A percentile compares a stretch with the other conserved stretches of the same genome.
These are phyloP conservation scores for Penicillium crustosum DNA, from an alignment of 2,329 filamentous ascomycete genomes.

Conservation along the genomic window DNA sequence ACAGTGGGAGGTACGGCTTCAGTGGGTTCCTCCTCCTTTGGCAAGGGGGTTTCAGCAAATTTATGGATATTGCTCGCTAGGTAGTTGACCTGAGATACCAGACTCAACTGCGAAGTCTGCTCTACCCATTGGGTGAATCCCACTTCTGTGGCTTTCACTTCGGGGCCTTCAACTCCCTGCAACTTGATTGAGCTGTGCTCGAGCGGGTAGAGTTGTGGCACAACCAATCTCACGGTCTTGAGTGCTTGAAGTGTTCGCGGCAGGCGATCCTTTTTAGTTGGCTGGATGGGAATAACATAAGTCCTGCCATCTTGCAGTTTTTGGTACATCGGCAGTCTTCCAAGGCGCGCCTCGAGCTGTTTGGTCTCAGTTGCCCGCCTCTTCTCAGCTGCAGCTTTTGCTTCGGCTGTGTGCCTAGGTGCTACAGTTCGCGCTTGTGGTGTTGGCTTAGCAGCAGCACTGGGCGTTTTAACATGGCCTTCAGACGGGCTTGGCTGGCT, in stretches of 20 bases:
- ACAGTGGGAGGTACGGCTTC: slow-evolving; percentile 1
- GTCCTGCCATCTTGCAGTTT: slow-evolving; percentile 68
- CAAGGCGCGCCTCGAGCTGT: slow-evolving; percentile 74
- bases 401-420: slow-evolving; percentile 56
- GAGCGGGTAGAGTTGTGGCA: slow-evolving; percentile 71
- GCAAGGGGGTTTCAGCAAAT: slow-evolving; percentile 59
- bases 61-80: slow-evolving; percentile 68
- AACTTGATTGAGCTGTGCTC: slow-evolving; percentile 66
- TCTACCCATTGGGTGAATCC: slow-evolving; percentile 62
- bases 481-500: slow-evolving; percentile 3
- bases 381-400: slow-evolving; percentile 63
- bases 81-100: slow-evolving; percentile 75
- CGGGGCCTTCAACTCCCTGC: slow-evolving; percentile 60
- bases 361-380: slow-evolving; percentile 65
- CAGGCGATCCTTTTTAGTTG: slow-evolving; percentile 60
- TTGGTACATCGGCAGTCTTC: slow-evolving; percentile 64
- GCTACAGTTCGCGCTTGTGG: slow-evolving; percentile 35
- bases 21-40: slow-evolving; percentile 18
- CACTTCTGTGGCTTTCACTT: slow-evolving; percentile 63
- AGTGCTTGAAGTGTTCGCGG: slow-evolving; percentile 61
- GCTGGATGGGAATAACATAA: slow-evolving; percentile 70
- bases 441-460: background rate
- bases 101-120: slow-evolving; percentile 59
- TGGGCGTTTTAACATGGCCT: background rate
- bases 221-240: slow-evolving; percentile 64